Evolutionary conservation across 768 basidiomycete genomes (phyloP).

Genomic region (Boletus bicolor): DNA sequence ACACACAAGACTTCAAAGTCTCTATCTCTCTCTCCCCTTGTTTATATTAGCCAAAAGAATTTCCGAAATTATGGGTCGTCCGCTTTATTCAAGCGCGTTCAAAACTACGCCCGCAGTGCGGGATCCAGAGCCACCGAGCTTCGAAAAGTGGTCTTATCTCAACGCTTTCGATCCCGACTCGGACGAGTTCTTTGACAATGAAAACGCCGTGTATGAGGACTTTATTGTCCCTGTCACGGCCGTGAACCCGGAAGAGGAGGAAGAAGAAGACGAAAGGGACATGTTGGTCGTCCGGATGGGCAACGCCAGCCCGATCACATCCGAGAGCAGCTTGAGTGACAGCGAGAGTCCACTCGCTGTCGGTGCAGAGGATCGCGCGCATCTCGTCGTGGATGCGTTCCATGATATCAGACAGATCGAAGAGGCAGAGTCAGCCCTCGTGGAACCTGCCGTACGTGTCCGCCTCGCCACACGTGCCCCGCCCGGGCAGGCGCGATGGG

Average conservation of each 20-base stretch:
- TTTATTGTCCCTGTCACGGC: constrained; percentile 46
- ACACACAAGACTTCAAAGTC: background rate
- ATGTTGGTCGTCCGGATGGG: constrained; percentile 30
- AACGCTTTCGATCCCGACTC: constrained; percentile 78
- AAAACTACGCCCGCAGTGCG: constrained; percentile 37
- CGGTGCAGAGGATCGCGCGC: constrained; percentile 41
- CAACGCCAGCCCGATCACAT: constrained; percentile 35
- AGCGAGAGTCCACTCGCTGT: constrained; percentile 48
- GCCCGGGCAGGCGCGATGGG: constrained; percentile 11
- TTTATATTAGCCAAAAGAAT: constrained; percentile 28
- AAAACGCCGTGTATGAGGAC: constrained; percentile 60
- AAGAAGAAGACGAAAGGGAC: constrained; percentile 30
- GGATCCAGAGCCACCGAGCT: constrained; percentile 41
- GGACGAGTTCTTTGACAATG: constrained; percentile 67
- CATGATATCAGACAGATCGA: constrained; percentile 24
- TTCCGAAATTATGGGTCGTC: constrained; percentile 48
- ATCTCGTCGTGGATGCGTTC: constrained; percentile 39
- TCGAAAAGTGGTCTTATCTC: constrained; percentile 60
- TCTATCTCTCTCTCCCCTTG: constrained; percentile 9
- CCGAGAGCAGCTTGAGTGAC: constrained; percentile 45
- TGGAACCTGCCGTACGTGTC: constrained; percentile 19
- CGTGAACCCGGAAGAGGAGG: constrained; percentile 7
- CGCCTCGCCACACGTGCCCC: constrained; percentile 21
- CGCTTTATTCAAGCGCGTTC: constrained; percentile 52
- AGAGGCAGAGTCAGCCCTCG: constrained; percentile 1